Evolutionary conservation across 768 basidiomycete genomes (phyloP).

Genomic region (Lentinula guzmanii): DNA sequence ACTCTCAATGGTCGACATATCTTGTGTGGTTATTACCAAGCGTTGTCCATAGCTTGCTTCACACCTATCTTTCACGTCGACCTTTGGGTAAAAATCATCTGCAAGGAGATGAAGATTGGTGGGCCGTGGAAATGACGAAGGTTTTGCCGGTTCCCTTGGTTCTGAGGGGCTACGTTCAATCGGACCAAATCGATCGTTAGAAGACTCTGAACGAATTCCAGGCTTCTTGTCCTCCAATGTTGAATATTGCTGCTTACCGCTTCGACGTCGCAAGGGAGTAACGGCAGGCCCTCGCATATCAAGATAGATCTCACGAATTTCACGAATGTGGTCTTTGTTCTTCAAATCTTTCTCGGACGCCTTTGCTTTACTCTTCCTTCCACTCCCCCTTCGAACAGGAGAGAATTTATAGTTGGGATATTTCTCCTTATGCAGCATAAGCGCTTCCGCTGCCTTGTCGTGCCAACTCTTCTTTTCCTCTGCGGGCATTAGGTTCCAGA

Average conservation of each 20-base stretch:
- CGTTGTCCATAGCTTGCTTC: neutral
- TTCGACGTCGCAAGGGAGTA: slow-evolving; percentile 26
- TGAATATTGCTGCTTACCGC: slow-evolving; percentile 19
- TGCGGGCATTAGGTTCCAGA: slow-evolving; percentile 54
- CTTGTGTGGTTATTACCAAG: neutral
- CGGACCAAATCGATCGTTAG: neutral
- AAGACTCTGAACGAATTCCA: neutral
- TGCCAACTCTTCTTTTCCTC: slow-evolving; percentile 43
- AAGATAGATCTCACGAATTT: slow-evolving; percentile 28
- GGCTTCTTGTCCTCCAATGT: slow-evolving; percentile 10
- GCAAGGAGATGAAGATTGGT: neutral
- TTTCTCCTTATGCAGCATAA: slow-evolving; percentile 37
- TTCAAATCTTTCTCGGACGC: neutral
- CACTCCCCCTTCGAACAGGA: slow-evolving; percentile 34
- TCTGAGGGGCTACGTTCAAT: neutral
- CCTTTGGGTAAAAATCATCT: neutral
- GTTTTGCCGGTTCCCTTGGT: neutral
- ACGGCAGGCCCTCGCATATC: slow-evolving; percentile 27
- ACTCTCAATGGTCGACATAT: neutral
- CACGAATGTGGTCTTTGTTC: slow-evolving; percentile 22
- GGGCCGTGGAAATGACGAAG: neutral
- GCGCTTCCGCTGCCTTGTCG: slow-evolving; percentile 38
- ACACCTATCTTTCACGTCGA: no score
- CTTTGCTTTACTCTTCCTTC: slow-evolving; percentile 11
- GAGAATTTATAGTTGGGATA: slow-evolving; percentile 63